phyloP scores from a whole-genome alignment of 1,284 basidiomycete genomes.

The Cryptococcus wingfieldii region DNA sequence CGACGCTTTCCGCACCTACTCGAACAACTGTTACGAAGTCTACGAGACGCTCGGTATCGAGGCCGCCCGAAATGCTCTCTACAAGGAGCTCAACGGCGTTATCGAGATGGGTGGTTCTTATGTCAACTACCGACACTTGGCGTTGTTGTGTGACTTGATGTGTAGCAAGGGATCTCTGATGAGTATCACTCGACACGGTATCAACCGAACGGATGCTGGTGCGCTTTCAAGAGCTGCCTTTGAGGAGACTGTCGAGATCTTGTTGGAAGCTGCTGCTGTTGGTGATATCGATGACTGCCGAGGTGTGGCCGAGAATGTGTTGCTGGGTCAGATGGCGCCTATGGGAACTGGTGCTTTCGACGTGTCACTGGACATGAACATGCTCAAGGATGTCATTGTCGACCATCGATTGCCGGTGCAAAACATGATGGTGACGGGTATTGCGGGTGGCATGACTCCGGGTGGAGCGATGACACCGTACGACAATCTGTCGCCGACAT shows the following conservation, averaged over 20 bases:
- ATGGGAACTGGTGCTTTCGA: conserved; percentile 97
- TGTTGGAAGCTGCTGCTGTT: conserved; percentile 97
- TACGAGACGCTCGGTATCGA: conserved; percentile 98
- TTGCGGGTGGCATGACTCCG: conserved; percentile 86
- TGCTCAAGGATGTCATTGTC: conserved; percentile 98
- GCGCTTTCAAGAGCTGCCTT: conserved; percentile 98
- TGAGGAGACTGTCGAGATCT: conserved; percentile 98
- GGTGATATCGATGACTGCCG: conserved; percentile 98
- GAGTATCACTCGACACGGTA: conserved; percentile 99
- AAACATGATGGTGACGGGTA: conserved; percentile 62
- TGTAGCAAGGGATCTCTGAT: conserved; percentile 92
- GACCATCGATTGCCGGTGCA: conserved; percentile 88
- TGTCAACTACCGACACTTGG: conserved; percentile 97
- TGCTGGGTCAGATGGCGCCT: conserved; percentile 98
- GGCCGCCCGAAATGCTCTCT: conserved; percentile 87
- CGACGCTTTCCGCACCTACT: conserved; percentile 85
- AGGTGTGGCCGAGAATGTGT: conserved; percentile 95
- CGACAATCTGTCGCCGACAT: conserved; percentile 70
- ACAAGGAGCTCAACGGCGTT: conserved; percentile 86
- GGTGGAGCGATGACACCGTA: conserved; percentile 86
- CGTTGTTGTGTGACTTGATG: conserved; percentile 96
- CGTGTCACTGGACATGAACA: conserved; percentile 91
- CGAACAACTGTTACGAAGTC: conserved; percentile 95
- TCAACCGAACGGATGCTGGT: conserved; percentile 95
- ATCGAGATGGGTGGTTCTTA: conserved; percentile 99